Conservation (phyloP, 768 basidiomycete species). For the Porphyrellus cyaneotinctus region DNA sequence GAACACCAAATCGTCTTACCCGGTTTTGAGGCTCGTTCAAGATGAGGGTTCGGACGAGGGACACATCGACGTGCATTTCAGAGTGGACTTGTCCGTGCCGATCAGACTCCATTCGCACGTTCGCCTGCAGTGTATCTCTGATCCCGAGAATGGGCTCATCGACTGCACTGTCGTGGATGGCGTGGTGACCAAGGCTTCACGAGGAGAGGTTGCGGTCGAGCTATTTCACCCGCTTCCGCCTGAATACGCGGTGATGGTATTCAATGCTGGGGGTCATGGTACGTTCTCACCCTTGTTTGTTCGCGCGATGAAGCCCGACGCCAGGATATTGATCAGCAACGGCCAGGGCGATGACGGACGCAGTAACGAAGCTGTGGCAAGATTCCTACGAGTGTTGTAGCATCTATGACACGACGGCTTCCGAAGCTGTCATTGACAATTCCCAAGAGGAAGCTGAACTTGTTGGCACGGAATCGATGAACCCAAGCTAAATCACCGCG, state of each 20-base stretch:
- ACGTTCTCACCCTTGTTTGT: conserved; percentile 11
- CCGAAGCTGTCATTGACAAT: conserved; percentile 4
- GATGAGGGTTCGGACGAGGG: conserved; percentile 26
- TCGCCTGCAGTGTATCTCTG: conserved; percentile 55
- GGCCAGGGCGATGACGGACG: conserved; percentile 62
- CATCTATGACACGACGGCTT: conserved; percentile 41
- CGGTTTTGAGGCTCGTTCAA: conserved; percentile 20
- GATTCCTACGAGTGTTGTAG: conserved; percentile 44
- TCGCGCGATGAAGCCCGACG: conserved; percentile 2
- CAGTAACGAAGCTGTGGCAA: conserved; percentile 43
- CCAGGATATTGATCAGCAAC: conserved; percentile 40
- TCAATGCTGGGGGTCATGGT: conserved; percentile 59
- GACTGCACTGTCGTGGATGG: conserved; percentile 52
- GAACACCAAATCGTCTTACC: conserved; percentile 36
- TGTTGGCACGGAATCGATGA: conserved; percentile 33
- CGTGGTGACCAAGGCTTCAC: conserved; percentile 48
- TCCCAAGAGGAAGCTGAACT: conserved; percentile 10
- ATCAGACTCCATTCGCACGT: conserved; percentile 65
- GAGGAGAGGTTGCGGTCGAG: conserved; percentile 53
- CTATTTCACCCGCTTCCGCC: conserved; percentile 58
- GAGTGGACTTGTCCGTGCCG: conserved; percentile 48
- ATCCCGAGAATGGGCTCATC: conserved; percentile 47
- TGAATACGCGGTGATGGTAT: conserved; percentile 55
- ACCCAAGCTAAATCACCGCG: conserved; percentile 52
- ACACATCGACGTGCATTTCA: conserved; percentile 48